Evolutionary conservation across 1,284 basidiomycete species (phyloP), one percentile per base, ranked within the genome.

Genomic region (Neonothopanus nambi): DNA sequence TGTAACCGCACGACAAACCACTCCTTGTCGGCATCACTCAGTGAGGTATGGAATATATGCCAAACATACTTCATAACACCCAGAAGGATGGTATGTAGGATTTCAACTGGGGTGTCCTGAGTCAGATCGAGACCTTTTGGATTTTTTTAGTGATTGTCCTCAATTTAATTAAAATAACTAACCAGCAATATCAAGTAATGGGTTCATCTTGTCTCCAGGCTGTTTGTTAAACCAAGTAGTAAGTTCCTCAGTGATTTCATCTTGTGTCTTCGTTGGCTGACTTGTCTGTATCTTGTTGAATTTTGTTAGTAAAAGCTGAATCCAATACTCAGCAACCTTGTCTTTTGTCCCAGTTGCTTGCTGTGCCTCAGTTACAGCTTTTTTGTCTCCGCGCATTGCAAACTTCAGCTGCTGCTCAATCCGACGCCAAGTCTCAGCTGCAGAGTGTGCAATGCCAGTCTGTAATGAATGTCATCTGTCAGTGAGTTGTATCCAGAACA

Each of bases 21-120:
- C 18, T 49, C 36, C 20, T 15, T 7, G 23, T 50, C 15, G 11
- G 24, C 38, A 13, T 40, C 48, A 3, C 30, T 35, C 3, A 40
- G 49, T 18, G 39, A 39, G 6, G 46, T 53, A 20, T 57, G 43
- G 1, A 62, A 42, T 3, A 51, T 41, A 20, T 62, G 59, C 67
- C 66, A 75, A 0, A 65, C 51, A 55, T 75, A 73, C 42, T 74
- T 75, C 12, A 66, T 56, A 15, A 68, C 51, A 0, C 72, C 71
- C 3, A 75, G 66, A 0, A 72, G 56, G 20, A 70, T 61, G 0
- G 69, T 70, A 48, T 73, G 73, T 0, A 75, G 60, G 17, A 73
- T 66, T 52, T 75, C 67, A 7, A 70, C 61, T 3, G 70, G 68
- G 0, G 68, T 72, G 50, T 73, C 70, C 20, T 60, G 52, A 0